Percentiles rank a stretch among this genome's conserved stretches.
phyloP scores from a whole-genome alignment of 768 basidiomycete species.

The Artomyces pyxidatus region DNA sequence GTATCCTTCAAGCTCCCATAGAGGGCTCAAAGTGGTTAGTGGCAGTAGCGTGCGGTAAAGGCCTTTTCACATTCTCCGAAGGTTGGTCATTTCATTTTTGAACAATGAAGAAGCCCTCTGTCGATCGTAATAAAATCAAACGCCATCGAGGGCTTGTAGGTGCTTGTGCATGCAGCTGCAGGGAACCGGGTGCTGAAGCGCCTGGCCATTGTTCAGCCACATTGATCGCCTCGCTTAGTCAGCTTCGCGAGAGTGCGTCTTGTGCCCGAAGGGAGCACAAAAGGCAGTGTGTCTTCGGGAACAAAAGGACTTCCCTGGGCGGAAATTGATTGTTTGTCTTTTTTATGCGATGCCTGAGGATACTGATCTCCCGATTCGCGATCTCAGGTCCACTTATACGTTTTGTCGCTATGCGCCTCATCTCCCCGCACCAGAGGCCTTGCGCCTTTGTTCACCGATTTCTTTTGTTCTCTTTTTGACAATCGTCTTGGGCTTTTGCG shows the following conservation, averaged over 20 bases:
- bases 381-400: too few relatives aligned
- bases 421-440: background rate
- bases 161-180: too few relatives aligned
- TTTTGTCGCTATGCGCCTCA: too few relatives aligned
- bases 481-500: background rate
- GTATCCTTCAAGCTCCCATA: too few relatives aligned
- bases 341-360: background rate
- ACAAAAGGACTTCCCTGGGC: conserved; percentile 6
- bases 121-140: too few relatives aligned
- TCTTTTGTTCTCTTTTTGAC: conserved; percentile 7
- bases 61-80: too few relatives aligned
- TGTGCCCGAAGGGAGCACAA: background rate
- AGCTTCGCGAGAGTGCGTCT: conserved; percentile 2
- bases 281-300: background rate
- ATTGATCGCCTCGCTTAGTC: background rate
- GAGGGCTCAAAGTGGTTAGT: too few relatives aligned
- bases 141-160: too few relatives aligned
- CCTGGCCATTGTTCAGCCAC: background rate
- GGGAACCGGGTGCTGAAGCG: background rate
- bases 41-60: too few relatives aligned
- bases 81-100: too few relatives aligned
- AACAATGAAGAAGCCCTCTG: too few relatives aligned
- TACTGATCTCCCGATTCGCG: background rate
- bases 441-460: background rate
- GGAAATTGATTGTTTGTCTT: background rate